phyloP scores from a whole-genome alignment of 352 stramenopile species.

The Thalassiosira mediterranea region DNA sequence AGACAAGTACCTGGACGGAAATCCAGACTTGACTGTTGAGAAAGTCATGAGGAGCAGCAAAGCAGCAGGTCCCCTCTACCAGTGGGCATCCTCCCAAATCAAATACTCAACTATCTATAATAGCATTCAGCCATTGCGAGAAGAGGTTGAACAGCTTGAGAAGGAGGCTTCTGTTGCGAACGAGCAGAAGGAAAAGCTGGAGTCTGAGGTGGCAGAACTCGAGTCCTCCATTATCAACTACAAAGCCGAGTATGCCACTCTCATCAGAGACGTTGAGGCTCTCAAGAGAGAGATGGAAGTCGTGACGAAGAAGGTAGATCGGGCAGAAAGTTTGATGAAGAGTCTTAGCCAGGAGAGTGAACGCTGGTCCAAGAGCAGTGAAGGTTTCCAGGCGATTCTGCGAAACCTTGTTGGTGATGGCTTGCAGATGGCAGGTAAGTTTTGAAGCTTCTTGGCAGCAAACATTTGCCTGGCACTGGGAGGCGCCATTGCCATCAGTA shows the following conservation, averaged over 20 bases:
- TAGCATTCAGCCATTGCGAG: slow-evolving; percentile 96
- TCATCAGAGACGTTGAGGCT: slow-evolving; percentile 97
- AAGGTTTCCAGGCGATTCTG: slow-evolving; percentile 96
- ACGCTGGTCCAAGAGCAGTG: slow-evolving; percentile 96
- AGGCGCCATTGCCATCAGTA: too few species aligned
- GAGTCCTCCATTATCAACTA: slow-evolving; percentile 97
- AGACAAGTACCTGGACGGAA: slow-evolving; percentile 93
- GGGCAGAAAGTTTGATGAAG: slow-evolving; percentile 96
- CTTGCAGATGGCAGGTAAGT: slow-evolving; percentile 81
- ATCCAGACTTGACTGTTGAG: slow-evolving; percentile 84
- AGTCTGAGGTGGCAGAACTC: slow-evolving; percentile 92
- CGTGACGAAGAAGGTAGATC: slow-evolving; percentile 96
- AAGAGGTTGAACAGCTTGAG: slow-evolving; percentile 98
- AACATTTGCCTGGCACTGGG: too few species aligned
- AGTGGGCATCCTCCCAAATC: slow-evolving; percentile 98
- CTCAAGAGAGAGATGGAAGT: slow-evolving; percentile 98
- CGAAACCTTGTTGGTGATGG: slow-evolving; percentile 93
- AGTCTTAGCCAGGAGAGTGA: slow-evolving; percentile 97
- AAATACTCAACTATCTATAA: slow-evolving; percentile 98
- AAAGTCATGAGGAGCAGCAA: slow-evolving; percentile 81
- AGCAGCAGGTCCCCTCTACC: slow-evolving; percentile 98
- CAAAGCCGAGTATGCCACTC: slow-evolving; percentile 97
- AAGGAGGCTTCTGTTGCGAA: slow-evolving; percentile 91
- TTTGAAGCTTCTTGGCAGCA: too few species aligned
- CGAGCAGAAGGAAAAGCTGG: slow-evolving; percentile 90